A percentile compares a stretch with the other conserved stretches of the same genome.
phyloP scores from a whole-genome alignment of 192 early-diverging fungal species.

The Gaertneriomyces semiglobifer region DNA sequence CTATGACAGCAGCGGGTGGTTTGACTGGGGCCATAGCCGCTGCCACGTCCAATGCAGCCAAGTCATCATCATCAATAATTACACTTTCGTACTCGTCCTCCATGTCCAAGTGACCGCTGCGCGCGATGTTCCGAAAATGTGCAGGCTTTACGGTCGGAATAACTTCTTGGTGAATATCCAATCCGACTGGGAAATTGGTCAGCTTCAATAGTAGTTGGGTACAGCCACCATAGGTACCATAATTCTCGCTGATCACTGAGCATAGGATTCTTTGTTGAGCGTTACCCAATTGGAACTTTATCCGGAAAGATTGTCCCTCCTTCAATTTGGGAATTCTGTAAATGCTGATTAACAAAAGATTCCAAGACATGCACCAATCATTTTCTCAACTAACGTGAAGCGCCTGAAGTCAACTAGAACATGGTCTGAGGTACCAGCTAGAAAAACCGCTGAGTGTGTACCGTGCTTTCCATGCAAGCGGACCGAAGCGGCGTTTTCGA shows the following conservation, averaged over 20 bases:
- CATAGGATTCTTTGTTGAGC: slow-evolving; percentile 14
- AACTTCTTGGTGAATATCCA: slow-evolving; percentile 24
- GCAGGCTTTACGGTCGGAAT: slow-evolving; percentile 21
- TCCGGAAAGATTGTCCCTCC: slow-evolving; percentile 28
- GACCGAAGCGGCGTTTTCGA: slow-evolving; percentile 27
- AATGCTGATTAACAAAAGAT: slow-evolving; percentile 4
- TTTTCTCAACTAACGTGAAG: slow-evolving; percentile 25
- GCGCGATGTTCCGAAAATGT: slow-evolving; percentile 11
- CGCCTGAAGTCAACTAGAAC: slow-evolving; percentile 35
- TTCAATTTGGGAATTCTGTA: slow-evolving; percentile 31
- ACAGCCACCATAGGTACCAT: slow-evolving; percentile 6
- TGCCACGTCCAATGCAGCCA: neutral
- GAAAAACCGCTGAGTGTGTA: slow-evolving; percentile 15
- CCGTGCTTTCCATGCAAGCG: slow-evolving; percentile 30
- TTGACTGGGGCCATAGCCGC: neutral
- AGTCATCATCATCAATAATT: neutral
- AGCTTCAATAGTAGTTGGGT: neutral
- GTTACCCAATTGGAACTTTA: slow-evolving; percentile 10
- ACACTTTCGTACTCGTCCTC: neutral
- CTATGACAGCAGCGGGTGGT: too few relatives aligned
- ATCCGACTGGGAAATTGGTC: slow-evolving; percentile 10
- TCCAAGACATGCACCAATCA: neutral
- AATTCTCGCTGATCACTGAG: slow-evolving; percentile 13
- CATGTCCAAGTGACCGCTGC: neutral
- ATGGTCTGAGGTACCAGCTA: slow-evolving; percentile 28